A percentile compares a stretch with the other conserved stretches of the same genome.
These are phyloP conservation scores for Liquidambar formosana DNA, from an alignment of 164 flowering plant genomes.

Conservation along the genomic window DNA sequence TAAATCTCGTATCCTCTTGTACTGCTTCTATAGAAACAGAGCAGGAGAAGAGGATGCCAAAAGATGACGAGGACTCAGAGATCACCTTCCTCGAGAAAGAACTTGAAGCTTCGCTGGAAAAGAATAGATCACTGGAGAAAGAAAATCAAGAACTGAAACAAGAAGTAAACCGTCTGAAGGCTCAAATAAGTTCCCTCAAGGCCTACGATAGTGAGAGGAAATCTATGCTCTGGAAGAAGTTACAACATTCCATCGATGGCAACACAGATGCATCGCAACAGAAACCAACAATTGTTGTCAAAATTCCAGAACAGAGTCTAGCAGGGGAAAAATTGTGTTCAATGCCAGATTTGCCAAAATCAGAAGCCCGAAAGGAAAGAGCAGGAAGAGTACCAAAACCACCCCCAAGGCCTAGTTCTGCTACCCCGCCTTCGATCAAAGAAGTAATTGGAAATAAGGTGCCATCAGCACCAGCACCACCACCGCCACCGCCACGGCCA, in stretches of 20 bases:
- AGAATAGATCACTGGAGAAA: constrained; percentile 41
- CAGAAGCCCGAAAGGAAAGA: constrained; percentile 20
- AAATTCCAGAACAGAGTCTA: constrained; percentile 18
- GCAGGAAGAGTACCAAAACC: constrained; percentile 29
- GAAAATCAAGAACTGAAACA: constrained; percentile 67
- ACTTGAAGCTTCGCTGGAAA: constrained; percentile 38
- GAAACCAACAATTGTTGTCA: constrained; percentile 21
- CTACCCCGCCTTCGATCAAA: constrained; percentile 10
- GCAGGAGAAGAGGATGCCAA: constrained; percentile 30
- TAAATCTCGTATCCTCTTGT: constrained; percentile 7
- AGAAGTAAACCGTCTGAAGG: constrained; percentile 47
- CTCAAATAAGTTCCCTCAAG: constrained; percentile 45
- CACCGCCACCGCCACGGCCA: constrained; percentile 64
- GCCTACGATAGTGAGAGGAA: constrained; percentile 53
- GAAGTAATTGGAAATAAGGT: constrained; percentile 20
- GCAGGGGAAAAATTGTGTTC: constrained; percentile 6
- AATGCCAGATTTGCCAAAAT: constrained; percentile 21
- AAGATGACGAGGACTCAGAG: constrained; percentile 27
- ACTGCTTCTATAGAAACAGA: constrained; percentile 2
- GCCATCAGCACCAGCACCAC: constrained; percentile 40
- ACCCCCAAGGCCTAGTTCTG: constrained; percentile 37
- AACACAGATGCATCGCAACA: constrained; percentile 23
- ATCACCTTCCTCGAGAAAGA: constrained; percentile 41
- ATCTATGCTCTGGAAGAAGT: constrained; percentile 53
- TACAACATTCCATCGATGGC: constrained; percentile 36